Percentiles rank a stretch among this genome's conserved stretches.
phyloP scores from a whole-genome alignment of 169 alveolate species.

The Eimeria falciformis region DNA sequence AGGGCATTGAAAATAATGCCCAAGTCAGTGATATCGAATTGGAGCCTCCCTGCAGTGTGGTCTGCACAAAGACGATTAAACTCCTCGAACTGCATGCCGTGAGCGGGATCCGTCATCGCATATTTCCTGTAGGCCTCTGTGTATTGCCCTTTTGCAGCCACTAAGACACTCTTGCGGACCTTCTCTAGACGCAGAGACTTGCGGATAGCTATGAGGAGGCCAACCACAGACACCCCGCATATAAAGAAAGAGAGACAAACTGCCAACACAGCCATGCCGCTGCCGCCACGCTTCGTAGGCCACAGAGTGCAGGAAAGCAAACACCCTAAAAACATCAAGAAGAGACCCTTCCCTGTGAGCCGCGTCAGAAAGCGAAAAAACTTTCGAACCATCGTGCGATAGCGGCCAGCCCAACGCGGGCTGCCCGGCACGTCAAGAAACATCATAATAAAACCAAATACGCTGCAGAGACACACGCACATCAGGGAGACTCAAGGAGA shows the following conservation, averaged over 20 bases:
- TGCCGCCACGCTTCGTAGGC: constrained; percentile 77
- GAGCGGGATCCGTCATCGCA: constrained; percentile 92
- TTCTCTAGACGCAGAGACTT: constrained; percentile 91
- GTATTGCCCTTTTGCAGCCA: constrained; percentile 88
- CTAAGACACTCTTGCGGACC: constrained; percentile 86
- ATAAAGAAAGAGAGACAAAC: constrained; percentile 83
- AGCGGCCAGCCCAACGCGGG: constrained; percentile 94
- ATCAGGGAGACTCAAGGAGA: too few species aligned
- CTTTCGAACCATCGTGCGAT: constrained; percentile 88
- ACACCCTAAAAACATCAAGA: constrained; percentile 89
- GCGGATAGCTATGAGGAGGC: constrained; percentile 90
- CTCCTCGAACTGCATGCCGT: constrained; percentile 94
- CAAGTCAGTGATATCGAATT: constrained; percentile 91
- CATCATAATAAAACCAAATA: constrained; percentile 90
- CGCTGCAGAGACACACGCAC: constrained; percentile 77
- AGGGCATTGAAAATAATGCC: constrained; percentile 91
- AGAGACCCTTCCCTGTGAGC: constrained; percentile 90
- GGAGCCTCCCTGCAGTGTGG: constrained; percentile 90
- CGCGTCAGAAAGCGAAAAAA: constrained; percentile 90
- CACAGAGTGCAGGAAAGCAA: constrained; percentile 81
- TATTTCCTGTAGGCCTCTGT: constrained; percentile 90
- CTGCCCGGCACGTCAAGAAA: constrained; percentile 93
- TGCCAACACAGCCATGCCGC: constrained; percentile 82
- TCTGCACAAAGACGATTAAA: constrained; percentile 93
- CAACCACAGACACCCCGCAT: constrained; percentile 88